These are phyloP conservation scores for Lasiodiplodia hormozganensis DNA, from an alignment of 2,329 filamentous ascomycete genomes.

Conservation along the genomic window DNA sequence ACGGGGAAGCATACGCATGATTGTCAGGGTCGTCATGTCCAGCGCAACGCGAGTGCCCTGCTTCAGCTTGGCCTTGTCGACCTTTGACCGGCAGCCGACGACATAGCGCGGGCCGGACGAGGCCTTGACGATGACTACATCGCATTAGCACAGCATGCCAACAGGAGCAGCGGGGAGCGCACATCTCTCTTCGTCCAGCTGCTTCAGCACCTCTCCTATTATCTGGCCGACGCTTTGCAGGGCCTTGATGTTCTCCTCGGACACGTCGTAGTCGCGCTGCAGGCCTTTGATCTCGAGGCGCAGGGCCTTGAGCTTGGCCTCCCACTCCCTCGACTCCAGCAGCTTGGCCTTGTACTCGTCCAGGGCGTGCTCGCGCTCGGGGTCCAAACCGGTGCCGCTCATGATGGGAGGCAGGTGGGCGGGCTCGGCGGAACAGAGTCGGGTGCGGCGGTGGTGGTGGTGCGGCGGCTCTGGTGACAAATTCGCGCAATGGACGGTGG, in stretches of 20 bases:
- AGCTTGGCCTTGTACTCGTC: slow-evolving; percentile 61
- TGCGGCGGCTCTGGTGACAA: slow-evolving; percentile 18
- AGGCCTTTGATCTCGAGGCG: slow-evolving; percentile 95
- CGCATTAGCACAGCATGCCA: slow-evolving; percentile 2
- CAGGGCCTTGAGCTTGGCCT: slow-evolving; percentile 93
- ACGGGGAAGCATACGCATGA: slow-evolving; percentile 99
- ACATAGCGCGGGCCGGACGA: slow-evolving; percentile 97
- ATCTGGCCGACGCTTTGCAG: slow-evolving; percentile 99
- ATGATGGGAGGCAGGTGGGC: slow-evolving; percentile 34
- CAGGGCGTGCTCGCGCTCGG: slow-evolving; percentile 60
- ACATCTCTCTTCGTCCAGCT: slow-evolving; percentile 99
- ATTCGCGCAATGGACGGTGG: slow-evolving; percentile 21
- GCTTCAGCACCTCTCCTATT: slow-evolving; percentile 98
- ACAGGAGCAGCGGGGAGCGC: slow-evolving; percentile 49
- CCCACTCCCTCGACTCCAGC: slow-evolving; percentile 97
- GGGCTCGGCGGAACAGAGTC: slow-evolving; percentile 18
- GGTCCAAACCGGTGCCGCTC: slow-evolving; percentile 49
- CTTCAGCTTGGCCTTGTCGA: slow-evolving; percentile 96
- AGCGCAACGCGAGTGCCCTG: slow-evolving; percentile 97
- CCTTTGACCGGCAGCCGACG: slow-evolving; percentile 96
- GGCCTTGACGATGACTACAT: slow-evolving; percentile 92
- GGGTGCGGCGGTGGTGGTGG: neutral
- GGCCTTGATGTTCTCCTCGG: slow-evolving; percentile 99
- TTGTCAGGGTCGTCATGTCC: slow-evolving; percentile 99
- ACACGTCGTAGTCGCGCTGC: slow-evolving; percentile 93